Percentiles rank a stretch among this genome's conserved stretches.
Evolutionary conservation across 2,329 filamentous ascomycete genomes (phyloP).

Genomic region (Calonectria multiphialidica): DNA sequence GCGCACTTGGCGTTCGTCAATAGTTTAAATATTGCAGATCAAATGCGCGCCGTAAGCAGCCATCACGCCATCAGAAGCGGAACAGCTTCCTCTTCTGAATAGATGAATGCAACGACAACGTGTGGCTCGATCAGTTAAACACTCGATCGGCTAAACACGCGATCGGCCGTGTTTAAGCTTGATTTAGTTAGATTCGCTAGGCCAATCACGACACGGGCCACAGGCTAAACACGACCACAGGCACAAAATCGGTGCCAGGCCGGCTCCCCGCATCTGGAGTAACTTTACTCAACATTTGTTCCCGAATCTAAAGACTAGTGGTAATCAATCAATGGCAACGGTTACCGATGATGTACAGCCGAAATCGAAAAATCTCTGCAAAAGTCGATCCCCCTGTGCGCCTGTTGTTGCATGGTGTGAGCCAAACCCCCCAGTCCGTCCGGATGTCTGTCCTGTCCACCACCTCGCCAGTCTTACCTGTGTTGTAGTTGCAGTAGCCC

Average conservation of each 20-base stretch:
- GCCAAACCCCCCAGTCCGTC: background rate
- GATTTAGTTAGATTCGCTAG: background rate
- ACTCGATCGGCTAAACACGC: background rate
- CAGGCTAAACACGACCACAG: background rate
- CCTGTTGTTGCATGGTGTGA: background rate
- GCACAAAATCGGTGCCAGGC: background rate
- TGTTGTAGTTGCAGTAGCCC: background rate
- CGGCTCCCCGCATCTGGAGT: background rate
- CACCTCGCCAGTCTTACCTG: background rate
- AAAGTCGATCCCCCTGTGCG: background rate
- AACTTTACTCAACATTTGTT: background rate
- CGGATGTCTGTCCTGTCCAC: background rate
- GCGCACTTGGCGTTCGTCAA: slow-evolving; percentile 2
- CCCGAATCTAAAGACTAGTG: background rate
- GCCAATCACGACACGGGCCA: background rate
- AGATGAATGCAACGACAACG: background rate
- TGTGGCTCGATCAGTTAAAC: background rate
- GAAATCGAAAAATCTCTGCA: background rate
- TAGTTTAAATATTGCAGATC: background rate
- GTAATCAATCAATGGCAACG: background rate
- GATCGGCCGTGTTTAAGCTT: slow-evolving; percentile 4
- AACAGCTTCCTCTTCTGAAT: background rate
- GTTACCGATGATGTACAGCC: background rate
- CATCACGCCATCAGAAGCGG: background rate
- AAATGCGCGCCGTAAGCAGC: background rate